These are phyloP conservation scores for Trichomonas tenax DNA, from an alignment of 208 protist species.

Conservation along the genomic window DNA sequence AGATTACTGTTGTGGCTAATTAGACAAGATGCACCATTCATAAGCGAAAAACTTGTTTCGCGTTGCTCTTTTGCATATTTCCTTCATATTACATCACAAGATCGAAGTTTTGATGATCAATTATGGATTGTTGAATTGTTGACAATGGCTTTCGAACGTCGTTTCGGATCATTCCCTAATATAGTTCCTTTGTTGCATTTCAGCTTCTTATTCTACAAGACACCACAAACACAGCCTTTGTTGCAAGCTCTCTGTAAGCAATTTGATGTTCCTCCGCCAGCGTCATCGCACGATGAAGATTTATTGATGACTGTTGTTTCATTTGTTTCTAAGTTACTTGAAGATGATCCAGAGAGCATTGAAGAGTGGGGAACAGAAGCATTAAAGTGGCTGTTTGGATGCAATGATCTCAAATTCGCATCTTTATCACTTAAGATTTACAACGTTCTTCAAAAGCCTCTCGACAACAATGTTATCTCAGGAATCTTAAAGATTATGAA, in stretches of 20 bases:
- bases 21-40: neutral
- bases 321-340: neutral
- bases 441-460: neutral
- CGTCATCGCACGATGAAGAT: too few species aligned
- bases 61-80: neutral
- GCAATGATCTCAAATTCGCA: neutral
- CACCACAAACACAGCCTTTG: neutral
- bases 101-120: neutral
- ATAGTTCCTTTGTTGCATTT: neutral
- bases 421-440: neutral
- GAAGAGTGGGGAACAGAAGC: slow-evolving; percentile 5
- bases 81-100: neutral
- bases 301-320: neutral
- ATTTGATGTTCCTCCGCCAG: neutral
- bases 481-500: neutral
- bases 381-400: neutral
- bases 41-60: neutral
- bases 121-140: neutral
- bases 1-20: neutral
- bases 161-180: neutral
- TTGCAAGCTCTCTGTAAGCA: neutral
- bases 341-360: neutral
- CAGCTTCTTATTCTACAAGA: neutral
- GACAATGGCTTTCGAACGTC: neutral
- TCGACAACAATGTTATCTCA: neutral